A percentile compares a stretch with the other conserved stretches of the same genome.
Conservation (phyloP, 805 yeast genomes). For the Millerozyma acaciae region DNA sequence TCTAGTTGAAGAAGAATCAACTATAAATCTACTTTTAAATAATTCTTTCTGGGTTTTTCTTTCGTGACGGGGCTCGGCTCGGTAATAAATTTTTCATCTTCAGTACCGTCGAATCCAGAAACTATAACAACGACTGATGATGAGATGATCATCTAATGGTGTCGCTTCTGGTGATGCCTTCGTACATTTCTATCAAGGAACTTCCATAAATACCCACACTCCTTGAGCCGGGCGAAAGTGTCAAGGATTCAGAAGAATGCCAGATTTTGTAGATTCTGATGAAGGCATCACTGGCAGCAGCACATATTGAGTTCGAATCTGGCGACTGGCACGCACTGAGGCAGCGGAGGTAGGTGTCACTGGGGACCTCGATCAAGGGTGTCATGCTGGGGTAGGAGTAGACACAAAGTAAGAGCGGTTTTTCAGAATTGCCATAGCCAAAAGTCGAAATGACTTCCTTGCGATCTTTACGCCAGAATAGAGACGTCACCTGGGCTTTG, state of each 20-base stretch:
- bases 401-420: constrained; percentile 51
- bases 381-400: constrained; percentile 67
- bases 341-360: constrained; percentile 52
- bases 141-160: constrained; percentile 16
- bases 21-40: neutral
- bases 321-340: constrained; percentile 68
- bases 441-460: constrained; percentile 74
- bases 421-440: constrained; percentile 64
- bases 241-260: constrained; percentile 36
- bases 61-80: too few species aligned
- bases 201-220: constrained; percentile 19
- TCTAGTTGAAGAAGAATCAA: too few species aligned
- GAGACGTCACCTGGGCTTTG: constrained; percentile 71
- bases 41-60: neutral
- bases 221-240: constrained; percentile 33
- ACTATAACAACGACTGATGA: too few species aligned
- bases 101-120: too few species aligned
- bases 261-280: constrained; percentile 73
- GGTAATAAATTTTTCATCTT: too few species aligned
- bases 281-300: constrained; percentile 76
- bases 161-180: constrained; percentile 43
- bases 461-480: constrained; percentile 66
- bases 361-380: constrained; percentile 45
- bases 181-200: constrained; percentile 44
- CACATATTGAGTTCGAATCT: constrained; percentile 57